Conservation (phyloP, 768 basidiomycete genomes). For the Russula emetica region DNA sequence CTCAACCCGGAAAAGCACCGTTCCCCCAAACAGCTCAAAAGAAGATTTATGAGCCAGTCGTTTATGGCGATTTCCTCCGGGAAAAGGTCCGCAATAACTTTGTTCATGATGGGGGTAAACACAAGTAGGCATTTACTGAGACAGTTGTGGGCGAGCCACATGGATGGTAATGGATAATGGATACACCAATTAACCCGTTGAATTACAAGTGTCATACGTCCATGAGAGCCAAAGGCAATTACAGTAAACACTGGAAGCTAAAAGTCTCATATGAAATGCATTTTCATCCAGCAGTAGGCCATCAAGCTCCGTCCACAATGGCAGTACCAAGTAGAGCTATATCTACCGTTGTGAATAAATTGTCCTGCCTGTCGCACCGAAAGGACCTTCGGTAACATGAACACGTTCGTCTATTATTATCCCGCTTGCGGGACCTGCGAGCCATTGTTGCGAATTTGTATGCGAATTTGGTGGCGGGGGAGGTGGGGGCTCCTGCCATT, state of each 20-base stretch:
- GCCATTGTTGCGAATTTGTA: constrained; percentile 21
- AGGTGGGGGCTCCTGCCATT: constrained; percentile 10
- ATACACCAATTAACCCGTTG: constrained; percentile 9
- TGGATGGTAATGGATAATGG: neutral
- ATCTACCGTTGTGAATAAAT: constrained; percentile 28
- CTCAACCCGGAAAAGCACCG: constrained; percentile 26
- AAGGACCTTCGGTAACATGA: constrained; percentile 23
- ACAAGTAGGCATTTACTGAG: constrained; percentile 31
- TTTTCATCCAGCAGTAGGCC: neutral
- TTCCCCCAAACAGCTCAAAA: constrained; percentile 26
- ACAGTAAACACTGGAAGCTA: constrained; percentile 1
- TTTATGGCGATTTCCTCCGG: constrained; percentile 77
- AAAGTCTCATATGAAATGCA: neutral
- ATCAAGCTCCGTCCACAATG: neutral
- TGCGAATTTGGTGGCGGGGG: constrained; percentile 11
- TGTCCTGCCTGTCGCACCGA: constrained; percentile 27
- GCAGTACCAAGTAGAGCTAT: neutral
- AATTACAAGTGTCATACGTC: constrained; percentile 14
- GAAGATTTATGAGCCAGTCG: constrained; percentile 43
- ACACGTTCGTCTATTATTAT: constrained; percentile 25
- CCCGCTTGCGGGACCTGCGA: constrained; percentile 27
- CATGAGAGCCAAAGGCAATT: neutral
- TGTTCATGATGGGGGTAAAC: constrained; percentile 38
- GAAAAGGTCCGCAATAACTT: constrained; percentile 75
- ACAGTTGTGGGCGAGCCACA: neutral